phyloP scores from a whole-genome alignment of 495 filamentous ascomycete genomes.

The Neurospora sp. region DNA sequence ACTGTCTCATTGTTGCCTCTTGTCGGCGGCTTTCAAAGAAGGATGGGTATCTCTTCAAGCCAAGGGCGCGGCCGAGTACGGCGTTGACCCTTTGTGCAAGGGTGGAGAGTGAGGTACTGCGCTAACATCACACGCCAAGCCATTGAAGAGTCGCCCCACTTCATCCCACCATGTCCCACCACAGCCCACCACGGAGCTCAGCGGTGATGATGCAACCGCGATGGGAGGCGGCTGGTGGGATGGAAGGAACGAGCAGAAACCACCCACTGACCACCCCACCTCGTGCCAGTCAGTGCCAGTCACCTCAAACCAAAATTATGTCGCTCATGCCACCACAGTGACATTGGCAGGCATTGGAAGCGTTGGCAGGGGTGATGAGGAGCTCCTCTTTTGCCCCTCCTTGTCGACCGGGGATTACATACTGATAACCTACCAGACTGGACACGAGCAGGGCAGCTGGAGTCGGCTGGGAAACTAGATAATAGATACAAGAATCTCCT shows the following conservation, averaged over 20 bases:
- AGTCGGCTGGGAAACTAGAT: not conserved
- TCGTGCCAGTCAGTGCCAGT: not conserved
- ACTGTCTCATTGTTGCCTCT: not conserved
- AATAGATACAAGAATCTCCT: not conserved
- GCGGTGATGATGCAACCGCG: constrained; percentile 17
- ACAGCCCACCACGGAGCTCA: not conserved
- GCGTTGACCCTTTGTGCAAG: not conserved
- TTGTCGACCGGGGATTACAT: not conserved
- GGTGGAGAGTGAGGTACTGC: not conserved
- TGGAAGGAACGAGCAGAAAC: constrained; percentile 1
- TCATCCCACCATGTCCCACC: not conserved
- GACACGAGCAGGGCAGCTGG: not conserved
- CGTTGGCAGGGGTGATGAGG: not conserved
- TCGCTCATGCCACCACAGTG: constrained; percentile 25
- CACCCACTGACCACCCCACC: constrained; percentile 17
- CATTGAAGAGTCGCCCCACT: not conserved
- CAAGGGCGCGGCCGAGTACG: not conserved
- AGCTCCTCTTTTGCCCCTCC: not conserved
- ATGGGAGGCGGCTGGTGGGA: not conserved
- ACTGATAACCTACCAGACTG: not conserved
- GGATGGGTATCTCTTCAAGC: not conserved
- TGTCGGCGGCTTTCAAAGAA: not conserved
- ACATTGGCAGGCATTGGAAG: not conserved
- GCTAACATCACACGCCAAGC: not conserved
- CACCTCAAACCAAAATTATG: constrained; percentile 22